Percentiles rank a stretch among this genome's conserved stretches.
Conservation (phyloP, 2,329 filamentous ascomycete genomes). For the Diaporthe capsici region DNA sequence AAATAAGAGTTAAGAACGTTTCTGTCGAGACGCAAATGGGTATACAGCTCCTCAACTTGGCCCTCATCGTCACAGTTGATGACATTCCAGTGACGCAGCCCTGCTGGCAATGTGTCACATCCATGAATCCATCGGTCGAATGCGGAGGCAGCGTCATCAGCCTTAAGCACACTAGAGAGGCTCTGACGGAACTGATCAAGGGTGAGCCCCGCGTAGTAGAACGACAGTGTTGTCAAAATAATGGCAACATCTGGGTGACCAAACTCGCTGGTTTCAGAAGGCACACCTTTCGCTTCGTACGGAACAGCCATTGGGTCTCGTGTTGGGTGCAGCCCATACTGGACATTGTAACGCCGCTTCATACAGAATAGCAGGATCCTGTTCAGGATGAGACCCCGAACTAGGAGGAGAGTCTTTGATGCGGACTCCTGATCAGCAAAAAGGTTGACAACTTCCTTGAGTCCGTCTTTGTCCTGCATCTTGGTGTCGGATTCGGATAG, state of each 20-base stretch:
- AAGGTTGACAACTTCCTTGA: slow-evolving; percentile 46
- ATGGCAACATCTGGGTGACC: slow-evolving; percentile 78
- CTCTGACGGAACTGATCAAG: slow-evolving; percentile 61
- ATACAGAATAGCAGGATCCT: slow-evolving; percentile 71
- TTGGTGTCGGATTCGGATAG: slow-evolving; percentile 46
- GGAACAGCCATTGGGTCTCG: slow-evolving; percentile 76
- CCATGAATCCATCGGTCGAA: slow-evolving; percentile 66
- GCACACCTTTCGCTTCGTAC: slow-evolving; percentile 75
- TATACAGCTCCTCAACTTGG: slow-evolving; percentile 66
- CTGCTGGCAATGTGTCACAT: slow-evolving; percentile 58
- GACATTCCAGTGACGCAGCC: slow-evolving; percentile 65
- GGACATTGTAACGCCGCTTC: slow-evolving; percentile 76
- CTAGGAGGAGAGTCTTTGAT: slow-evolving; percentile 61
- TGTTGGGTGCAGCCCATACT: slow-evolving; percentile 70
- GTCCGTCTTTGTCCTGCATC: slow-evolving; percentile 41
- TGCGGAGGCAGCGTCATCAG: slow-evolving; percentile 68
- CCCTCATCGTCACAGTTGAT: slow-evolving; percentile 72
- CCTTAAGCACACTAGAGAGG: slow-evolving; percentile 65
- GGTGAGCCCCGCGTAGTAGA: slow-evolving; percentile 60
- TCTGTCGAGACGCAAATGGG: slow-evolving; percentile 61
- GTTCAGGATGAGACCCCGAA: slow-evolving; percentile 74
- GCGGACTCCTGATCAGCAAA: slow-evolving; percentile 52
- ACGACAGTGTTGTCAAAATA: slow-evolving; percentile 74
- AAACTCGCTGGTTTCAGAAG: slow-evolving; percentile 74
- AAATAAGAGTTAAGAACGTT: slow-evolving; percentile 72